A percentile compares a stretch with the other conserved stretches of the same genome.
Conservation (phyloP, 768 basidiomycete genomes). For the Dacryopinax spathularia region DNA sequence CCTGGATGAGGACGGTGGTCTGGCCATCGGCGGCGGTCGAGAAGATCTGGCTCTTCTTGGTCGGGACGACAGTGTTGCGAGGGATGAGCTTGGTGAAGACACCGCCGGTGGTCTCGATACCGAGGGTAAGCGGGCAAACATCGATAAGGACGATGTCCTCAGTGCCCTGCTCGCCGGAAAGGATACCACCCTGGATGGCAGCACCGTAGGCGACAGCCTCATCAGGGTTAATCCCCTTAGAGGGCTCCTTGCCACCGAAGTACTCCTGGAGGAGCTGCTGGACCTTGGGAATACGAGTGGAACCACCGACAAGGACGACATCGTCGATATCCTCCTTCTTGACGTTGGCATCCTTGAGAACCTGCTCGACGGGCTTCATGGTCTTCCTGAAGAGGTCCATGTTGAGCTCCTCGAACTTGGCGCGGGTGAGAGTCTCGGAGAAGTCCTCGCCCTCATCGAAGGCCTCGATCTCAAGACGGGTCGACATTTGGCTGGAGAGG, state of each 20-base stretch:
- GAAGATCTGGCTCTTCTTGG: slow-evolving; percentile 91
- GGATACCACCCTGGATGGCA: slow-evolving; percentile 95
- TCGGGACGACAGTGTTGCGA: slow-evolving; percentile 96
- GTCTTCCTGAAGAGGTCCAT: slow-evolving; percentile 99
- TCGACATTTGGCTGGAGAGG: slow-evolving; percentile 75
- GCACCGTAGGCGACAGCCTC: slow-evolving; percentile 99
- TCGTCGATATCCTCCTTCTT: slow-evolving; percentile 97
- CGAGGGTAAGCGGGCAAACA: slow-evolving; percentile 90
- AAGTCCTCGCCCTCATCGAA: slow-evolving; percentile 97
- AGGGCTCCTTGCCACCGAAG: slow-evolving; percentile 93
- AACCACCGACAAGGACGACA: slow-evolving; percentile 89
- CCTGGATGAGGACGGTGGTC: slow-evolving; percentile 91
- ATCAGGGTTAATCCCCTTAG: slow-evolving; percentile 97
- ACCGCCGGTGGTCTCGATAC: slow-evolving; percentile 95
- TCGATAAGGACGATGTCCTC: slow-evolving; percentile 89
- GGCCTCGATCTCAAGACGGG: slow-evolving; percentile 85
- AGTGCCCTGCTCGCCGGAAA: slow-evolving; percentile 84
- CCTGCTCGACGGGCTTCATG: slow-evolving; percentile 98
- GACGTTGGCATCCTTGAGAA: slow-evolving; percentile 91
- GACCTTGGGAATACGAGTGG: slow-evolving; percentile 98
- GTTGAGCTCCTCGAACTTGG: slow-evolving; percentile 98
- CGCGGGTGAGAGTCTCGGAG: slow-evolving; percentile 89
- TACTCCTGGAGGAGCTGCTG: slow-evolving; percentile 96
- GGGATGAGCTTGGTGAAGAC: slow-evolving; percentile 96
- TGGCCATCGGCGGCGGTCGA: slow-evolving; percentile 78